Evolutionary conservation across 139 green algal species (phyloP), one percentile per base, ranked within the genome.

Genomic region (Closterium sp.): DNA sequence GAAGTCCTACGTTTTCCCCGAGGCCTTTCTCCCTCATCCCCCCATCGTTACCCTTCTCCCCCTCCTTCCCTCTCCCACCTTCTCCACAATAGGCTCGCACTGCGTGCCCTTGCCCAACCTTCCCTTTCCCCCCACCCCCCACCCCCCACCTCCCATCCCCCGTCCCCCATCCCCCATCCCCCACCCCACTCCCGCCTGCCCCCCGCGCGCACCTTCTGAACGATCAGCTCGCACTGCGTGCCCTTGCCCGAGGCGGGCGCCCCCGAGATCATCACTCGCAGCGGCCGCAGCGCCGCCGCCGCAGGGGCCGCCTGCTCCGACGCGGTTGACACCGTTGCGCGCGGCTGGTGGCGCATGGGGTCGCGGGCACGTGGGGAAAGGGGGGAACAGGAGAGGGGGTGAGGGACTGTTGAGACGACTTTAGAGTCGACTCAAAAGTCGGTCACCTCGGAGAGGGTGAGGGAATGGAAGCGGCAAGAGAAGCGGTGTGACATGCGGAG

Each of bases 211-310:
- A 93, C 91, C 93, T 95, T 95, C 34, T 88, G 81, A 12, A 95
- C 91, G 43, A 95, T 95, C 4, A 89, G n/a, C 34, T 95, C 94
- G 43, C 93, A 94, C 87, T 95, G 94, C 10, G 98, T 99, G 88
- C 98, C 98, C 95, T 99, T 99, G 76, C 98, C 98, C 4, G 97
- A 97, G 2, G 98, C 98, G 31, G 98, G 98, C 0, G 98, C 96
- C 34, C 98, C 98, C 9, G 96, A 94, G 85, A 99, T 99, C 96
- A 99, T 99, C 4, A 99, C 96, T 25, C 55, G 55, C 55, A 76
- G 55, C 55, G 55, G 55, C 55, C 55, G 55, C 55, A 76, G 0
- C 1, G 55, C 7, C 12, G 55, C 25, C 55, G 16, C 55, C 55
- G 12, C 55, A 25, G 12, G 4, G 12, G 55, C 55, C 55, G 55